Base-by-base conservation (phyloP, 768 basidiomycete genomes). In the Termitomyces titanicus region DNA sequence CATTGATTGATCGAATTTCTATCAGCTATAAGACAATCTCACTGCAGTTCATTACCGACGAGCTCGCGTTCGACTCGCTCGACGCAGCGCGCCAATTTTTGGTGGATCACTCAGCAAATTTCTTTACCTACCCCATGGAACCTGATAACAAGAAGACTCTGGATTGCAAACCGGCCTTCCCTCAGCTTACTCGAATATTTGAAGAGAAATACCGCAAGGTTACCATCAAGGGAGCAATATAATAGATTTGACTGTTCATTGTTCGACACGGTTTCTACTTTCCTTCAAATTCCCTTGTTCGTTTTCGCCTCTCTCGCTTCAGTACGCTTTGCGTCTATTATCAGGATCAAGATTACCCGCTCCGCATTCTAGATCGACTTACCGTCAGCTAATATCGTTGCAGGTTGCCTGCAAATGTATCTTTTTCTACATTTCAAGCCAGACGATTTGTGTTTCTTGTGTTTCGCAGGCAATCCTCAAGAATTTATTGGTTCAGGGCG, bases 201-300 rank as follows among this genome's bases (percentile, higher is more conserved):
- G 89, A 91, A 63, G 82, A 85, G 63, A 94, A 88, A 72, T 93
- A 92, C 68, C 80, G 88, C 61, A 92, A 87, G 69, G 85, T 97
- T 56, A 84, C 83, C 64, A 92, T 98, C 72, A 94, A 85, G 77
- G 96, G 96, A 63, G 93, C 94, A 67, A 89, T 96, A 72, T 94
- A 77, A 76, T 43, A 40, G 52, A 60, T 61, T 40, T 46, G 52
- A 24, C 9, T 24, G 48, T 49, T 38, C 17, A 38, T 37, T 27
- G 34, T 33, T 15, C 45, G 37, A 48, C 55, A 39, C 27, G 43
- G 45, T 51, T 51, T 52, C 39, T 49, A 53, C 50, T 59, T 57
- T 58, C 61, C 55, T 44, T 63, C 47, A 47, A 56, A 50, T 64
- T 55, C 60, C 51, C 52, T 59, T 64, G 40, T 55, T 61, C 57